Conservation (phyloP, 2,329 filamentous ascomycete species). For the Alternaria sp. region DNA sequence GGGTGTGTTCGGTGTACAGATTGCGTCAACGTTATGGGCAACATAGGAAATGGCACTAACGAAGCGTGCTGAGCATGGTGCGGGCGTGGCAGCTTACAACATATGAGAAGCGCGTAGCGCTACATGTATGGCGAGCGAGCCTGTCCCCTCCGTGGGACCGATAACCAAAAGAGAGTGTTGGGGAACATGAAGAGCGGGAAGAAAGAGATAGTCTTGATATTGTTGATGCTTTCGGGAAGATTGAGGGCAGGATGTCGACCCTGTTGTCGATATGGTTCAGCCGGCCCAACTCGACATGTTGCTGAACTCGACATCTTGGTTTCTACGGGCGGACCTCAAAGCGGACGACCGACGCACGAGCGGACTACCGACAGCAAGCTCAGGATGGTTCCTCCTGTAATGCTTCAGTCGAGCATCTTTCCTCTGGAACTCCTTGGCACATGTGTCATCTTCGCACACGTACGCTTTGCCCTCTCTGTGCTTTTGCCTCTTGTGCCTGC, state of each 20-base stretch:
- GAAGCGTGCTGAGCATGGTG: neutral
- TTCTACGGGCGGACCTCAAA: neutral
- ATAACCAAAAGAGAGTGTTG: neutral
- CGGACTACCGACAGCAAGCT: neutral
- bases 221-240: no score
- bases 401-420: neutral
- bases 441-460: neutral
- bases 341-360: neutral
- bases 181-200: neutral
- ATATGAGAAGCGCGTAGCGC: neutral
- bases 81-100: neutral
- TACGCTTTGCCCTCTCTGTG: neutral
- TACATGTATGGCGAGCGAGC: neutral
- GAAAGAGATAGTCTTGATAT: slow-evolving; percentile 1
- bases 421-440: neutral
- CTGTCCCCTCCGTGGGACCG: neutral
- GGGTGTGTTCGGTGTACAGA: neutral
- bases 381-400: neutral
- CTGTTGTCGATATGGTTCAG: no score
- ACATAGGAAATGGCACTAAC: neutral
- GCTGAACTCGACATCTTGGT: neutral
- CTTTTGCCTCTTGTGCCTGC: no score
- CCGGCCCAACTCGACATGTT: neutral
- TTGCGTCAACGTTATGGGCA: neutral
- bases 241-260: no score